A percentile compares a stretch with the other conserved stretches of the same genome.
Conservation (phyloP, 805 yeast species). For the Kluyveromyces starmeri region DNA sequence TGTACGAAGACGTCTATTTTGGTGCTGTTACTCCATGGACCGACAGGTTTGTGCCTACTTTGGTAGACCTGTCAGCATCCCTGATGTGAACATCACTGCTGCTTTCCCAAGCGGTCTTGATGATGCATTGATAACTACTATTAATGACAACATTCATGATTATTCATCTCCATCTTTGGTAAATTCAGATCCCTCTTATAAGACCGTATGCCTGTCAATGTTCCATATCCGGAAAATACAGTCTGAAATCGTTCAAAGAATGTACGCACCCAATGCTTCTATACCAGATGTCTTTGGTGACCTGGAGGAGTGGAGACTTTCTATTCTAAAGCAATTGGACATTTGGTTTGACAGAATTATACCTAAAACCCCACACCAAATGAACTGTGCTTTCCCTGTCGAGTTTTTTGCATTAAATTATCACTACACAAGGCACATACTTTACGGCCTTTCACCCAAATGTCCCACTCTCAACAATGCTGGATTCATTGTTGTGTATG, state of each 20-base stretch:
- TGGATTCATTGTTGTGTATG: slow-evolving; percentile 49
- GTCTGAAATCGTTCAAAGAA: slow-evolving; percentile 61
- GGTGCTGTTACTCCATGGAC: slow-evolving; percentile 86
- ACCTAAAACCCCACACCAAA: slow-evolving; percentile 47
- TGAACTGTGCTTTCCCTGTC: slow-evolving; percentile 67
- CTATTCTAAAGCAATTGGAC: slow-evolving; percentile 43
- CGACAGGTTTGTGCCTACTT: slow-evolving; percentile 79
- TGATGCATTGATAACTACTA: slow-evolving; percentile 48
- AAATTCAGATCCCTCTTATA: slow-evolving; percentile 50
- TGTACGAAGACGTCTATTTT: slow-evolving; percentile 65
- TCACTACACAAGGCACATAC: slow-evolving; percentile 59
- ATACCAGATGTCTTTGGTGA: slow-evolving; percentile 53
- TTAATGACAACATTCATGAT: slow-evolving; percentile 31
- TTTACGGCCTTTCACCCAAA: slow-evolving; percentile 74
- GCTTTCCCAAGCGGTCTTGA: slow-evolving; percentile 68
- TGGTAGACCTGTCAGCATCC: slow-evolving; percentile 83
- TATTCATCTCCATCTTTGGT: slow-evolving; percentile 27
- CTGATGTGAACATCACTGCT: slow-evolving; percentile 68
- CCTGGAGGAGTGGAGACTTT: slow-evolving; percentile 54
- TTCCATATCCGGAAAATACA: slow-evolving; percentile 66
- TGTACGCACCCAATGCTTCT: slow-evolving; percentile 60
- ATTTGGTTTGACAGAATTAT: slow-evolving; percentile 49
- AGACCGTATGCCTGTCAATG: slow-evolving; percentile 56
- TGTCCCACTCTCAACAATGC: slow-evolving; percentile 43
- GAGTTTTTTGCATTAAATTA: slow-evolving; percentile 69